Evolutionary conservation across 73 alveolate species (phyloP), one percentile per base, ranked within the genome.

Genomic region (Tetrahymena malaccensis): DNA sequence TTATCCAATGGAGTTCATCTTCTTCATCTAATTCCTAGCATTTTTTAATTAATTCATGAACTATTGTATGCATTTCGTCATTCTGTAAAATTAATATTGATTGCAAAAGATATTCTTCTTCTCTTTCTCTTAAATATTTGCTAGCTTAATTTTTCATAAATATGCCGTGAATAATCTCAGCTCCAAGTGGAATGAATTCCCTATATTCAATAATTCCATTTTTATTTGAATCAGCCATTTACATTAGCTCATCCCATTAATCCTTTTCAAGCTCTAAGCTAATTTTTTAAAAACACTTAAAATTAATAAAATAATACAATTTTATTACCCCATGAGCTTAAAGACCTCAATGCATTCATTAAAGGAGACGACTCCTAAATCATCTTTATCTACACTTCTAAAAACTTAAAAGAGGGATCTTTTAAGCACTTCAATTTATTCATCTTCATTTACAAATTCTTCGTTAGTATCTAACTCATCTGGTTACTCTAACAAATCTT

Each of bases 361-460:
- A 58, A 55, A 89, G 10, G 95, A 89, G 21, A 95, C 94, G n/a
- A 95, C 95, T n/a, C 95, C 95, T 93, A 95, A 50, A 95, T 95
- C 97, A 95, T 95, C 97, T 89, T 84, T 85, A 58, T 95, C 95
- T 85, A 95, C 85, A 85, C 94, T 85, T 89, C 97, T 85, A 34
- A 95, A 95, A n/a, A 43, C 70, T 95, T 95, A 89, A 85, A 85
- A 95, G 34, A 94, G 95, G 17, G 93, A 93, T 85, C 89, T 94
- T 27, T 94, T 85, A 43, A 94, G 55, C 44, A 94, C 84, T 94
- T 94, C 93, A 35, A 94, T 94, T 70, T 70, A 70, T 70, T 70
- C 89, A 70, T 70, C 89, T 70, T 70, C 89, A 70, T 70, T 70
- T 22, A 70, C 37, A 70, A 70, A 70, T n/a, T 70, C 89, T 70